These are phyloP conservation scores for Solanum pinnatisectum DNA, from an alignment of 257 asterid species.

Conservation along the genomic window DNA sequence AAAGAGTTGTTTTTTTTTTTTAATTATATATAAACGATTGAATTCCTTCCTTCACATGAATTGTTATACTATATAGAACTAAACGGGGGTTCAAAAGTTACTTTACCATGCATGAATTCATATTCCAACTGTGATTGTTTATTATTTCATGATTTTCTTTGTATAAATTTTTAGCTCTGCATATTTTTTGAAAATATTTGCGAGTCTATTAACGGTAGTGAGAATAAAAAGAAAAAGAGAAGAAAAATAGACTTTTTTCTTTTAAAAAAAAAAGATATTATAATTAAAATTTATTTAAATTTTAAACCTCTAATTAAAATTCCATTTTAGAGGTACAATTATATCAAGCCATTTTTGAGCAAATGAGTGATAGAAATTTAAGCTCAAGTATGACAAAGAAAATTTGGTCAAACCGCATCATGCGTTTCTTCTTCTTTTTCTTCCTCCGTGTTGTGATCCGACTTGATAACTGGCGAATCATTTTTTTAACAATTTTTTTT, in stretches of 20 bases:
- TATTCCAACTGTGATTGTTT: not conserved
- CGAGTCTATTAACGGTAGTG: too few relatives aligned
- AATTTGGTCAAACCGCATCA: constrained; percentile 10
- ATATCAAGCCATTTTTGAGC: not conserved
- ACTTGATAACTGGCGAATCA: constrained; percentile 34
- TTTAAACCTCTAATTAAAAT: too few relatives aligned
- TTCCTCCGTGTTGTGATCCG: constrained; percentile 22
- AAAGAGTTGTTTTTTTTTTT: not conserved
- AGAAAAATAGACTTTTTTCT: too few relatives aligned
- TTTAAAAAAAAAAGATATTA: too few relatives aligned
- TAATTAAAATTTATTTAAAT: too few relatives aligned
- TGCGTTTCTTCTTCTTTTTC: constrained; percentile 26
- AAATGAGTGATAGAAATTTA: not conserved
- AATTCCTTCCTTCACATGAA: not conserved
- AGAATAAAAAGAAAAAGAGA: too few relatives aligned
- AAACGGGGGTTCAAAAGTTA: not conserved
- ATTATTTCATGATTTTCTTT: not conserved
- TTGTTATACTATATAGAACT: not conserved
- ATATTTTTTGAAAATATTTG: too few relatives aligned
- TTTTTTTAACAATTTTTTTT: constrained; percentile 2
- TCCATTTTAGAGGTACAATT: too few relatives aligned
- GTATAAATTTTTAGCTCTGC: not conserved
- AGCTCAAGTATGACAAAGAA: not conserved
- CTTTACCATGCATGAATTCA: not conserved
- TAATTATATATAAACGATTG: not conserved